A percentile compares a stretch with the other conserved stretches of the same genome.
These are phyloP conservation scores for Papiliotrema flavescens DNA, from an alignment of 1,284 basidiomycete species.

Conservation along the genomic window DNA sequence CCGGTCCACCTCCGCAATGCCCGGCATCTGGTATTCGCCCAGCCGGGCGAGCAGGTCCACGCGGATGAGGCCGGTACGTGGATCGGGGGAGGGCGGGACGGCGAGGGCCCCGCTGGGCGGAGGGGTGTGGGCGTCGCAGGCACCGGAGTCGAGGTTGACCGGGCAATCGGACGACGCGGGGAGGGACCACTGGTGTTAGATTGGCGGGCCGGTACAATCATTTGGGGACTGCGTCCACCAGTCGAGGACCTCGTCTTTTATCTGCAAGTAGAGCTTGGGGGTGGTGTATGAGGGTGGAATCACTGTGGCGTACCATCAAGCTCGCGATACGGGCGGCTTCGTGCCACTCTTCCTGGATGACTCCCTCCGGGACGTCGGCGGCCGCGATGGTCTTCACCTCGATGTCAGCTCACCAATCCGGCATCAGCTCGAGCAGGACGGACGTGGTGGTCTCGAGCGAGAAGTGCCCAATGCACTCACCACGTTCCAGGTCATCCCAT, in stretches of 20 bases:
- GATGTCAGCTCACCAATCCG: too few species aligned
- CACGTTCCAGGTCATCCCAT: slow-evolving; percentile 22
- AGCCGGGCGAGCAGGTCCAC: slow-evolving; percentile 4
- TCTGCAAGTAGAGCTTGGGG: background rate
- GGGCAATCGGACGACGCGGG: slow-evolving; percentile 7
- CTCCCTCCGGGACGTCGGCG: slow-evolving; percentile 7
- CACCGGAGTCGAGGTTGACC: background rate
- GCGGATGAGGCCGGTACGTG: slow-evolving; percentile 8
- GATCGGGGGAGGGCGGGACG: slow-evolving; percentile 8
- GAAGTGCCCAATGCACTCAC: too few species aligned
- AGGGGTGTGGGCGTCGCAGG: background rate
- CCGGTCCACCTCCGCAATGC: background rate
- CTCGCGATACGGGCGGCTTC: slow-evolving; percentile 24
- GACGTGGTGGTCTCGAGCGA: too few species aligned
- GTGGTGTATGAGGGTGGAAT: background rate
- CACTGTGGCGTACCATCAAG: slow-evolving; percentile 17
- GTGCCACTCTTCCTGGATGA: slow-evolving; percentile 8
- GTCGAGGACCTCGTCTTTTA: background rate
- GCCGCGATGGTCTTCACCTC: slow-evolving; percentile 21
- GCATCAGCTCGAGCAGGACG: too few species aligned
- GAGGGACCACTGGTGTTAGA: slow-evolving; percentile 7
- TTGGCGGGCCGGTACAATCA: too few species aligned
- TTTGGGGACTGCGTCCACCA: too few species aligned
- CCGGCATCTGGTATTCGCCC: background rate
- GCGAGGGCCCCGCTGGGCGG: background rate